These are phyloP conservation scores for Geotrichum klebahnii DNA, from an alignment of 1,139 yeast genomes.

Conservation along the genomic window DNA sequence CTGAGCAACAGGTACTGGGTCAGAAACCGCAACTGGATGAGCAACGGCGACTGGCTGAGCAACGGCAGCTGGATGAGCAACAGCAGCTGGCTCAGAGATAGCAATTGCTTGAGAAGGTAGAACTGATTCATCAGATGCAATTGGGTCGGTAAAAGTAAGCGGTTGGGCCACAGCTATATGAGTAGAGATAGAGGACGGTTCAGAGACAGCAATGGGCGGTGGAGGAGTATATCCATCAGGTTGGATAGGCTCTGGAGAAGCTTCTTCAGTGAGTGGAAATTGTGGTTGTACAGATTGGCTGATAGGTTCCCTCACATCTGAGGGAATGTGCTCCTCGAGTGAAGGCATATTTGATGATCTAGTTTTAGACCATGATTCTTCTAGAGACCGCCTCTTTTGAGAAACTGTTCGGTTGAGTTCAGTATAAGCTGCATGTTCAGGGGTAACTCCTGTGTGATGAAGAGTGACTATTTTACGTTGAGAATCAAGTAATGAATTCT, in stretches of 20 bases:
- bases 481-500: constrained; percentile 36
- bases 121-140: neutral
- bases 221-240: too few species aligned
- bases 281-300: neutral
- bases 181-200: too few species aligned
- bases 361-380: constrained; percentile 8
- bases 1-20: too few species aligned
- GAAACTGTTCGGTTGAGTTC: constrained; percentile 35
- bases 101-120: neutral
- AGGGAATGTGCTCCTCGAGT: neutral
- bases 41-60: too few species aligned
- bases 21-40: too few species aligned
- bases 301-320: neutral
- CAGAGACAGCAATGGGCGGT: too few species aligned
- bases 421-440: constrained; percentile 24
- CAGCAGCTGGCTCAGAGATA: too few species aligned
- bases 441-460: constrained; percentile 22
- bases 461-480: constrained; percentile 36
- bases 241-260: constrained; percentile 1
- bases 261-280: neutral
- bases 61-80: too few species aligned
- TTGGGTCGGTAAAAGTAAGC: too few species aligned
- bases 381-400: constrained; percentile 32
- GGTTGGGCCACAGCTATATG: too few species aligned
- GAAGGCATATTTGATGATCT: neutral